Base-by-base conservation (phyloP, 176 grass and related monocot species). In the Oryza rufipogon region DNA sequence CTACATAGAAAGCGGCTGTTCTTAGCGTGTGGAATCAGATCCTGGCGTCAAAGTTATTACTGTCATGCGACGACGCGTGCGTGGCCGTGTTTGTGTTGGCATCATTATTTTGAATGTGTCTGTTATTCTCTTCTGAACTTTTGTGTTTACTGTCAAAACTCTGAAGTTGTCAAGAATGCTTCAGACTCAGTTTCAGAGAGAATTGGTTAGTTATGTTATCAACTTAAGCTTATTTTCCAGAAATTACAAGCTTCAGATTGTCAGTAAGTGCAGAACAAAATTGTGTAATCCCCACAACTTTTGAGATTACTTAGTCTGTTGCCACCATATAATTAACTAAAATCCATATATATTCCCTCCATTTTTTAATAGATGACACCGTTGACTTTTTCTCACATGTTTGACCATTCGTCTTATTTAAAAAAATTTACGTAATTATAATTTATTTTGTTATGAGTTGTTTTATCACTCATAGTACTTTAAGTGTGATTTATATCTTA, bases 161-260 rank as follows among this genome's bases (percentile, higher is more conserved):
- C 22, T 70, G 51, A 76, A 25, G 72, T 66, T 71, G 79, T 19
- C 39, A 19, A 28, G 33, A 26, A 70, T 76, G 64, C 56, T 66
- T 65, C 33, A 46, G 11, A 46, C 54, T 0, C 34, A 75, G 64
- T 85, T 76, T 66, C 9, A 68, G 26, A 61, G 30, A 80, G 45
- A 75, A 75, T 68, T 68, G 16, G 8, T 17, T 12, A 8, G 56
- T 23, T 23, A 41, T n/a, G 25, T 20, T 44, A 79, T 49, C 49
- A 85, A 26, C 84, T 10, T 61, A 61, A 56, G 51, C 16, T 56
- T 19, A 36, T 46, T 33, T 45, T 42, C 9, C 45, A 73, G 19
- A 26, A 11, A 19, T 14, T 10, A 36, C 74, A 73, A 25, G 42
- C 20, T 77, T 73, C 74, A 79, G 22, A 46, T 23, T 0, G 10